Evolutionary conservation across 331 rosid species (phyloP), one percentile per base, ranked within the genome.

Genomic region (Rosa hybrid): DNA sequence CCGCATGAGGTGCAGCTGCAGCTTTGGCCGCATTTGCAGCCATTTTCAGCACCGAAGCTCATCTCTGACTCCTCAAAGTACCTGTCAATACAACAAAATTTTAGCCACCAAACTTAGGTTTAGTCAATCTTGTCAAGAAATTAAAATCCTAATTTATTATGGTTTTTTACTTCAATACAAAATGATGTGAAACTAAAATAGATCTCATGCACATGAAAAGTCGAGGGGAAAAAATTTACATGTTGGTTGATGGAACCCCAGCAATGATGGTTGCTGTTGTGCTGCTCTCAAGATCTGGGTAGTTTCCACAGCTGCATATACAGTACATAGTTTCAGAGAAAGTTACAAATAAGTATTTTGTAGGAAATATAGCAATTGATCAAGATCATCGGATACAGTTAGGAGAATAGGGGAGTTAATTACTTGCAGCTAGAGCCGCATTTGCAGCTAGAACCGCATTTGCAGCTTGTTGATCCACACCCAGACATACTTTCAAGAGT

Each of bases 21-120:
- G 86, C 16, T 78, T 8, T 81, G 50, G 54, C 90, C 92, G 25
- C 92, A 89, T 73, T 80, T 86, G 90, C 92, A 89, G 27, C 75
- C 90, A 63, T 68, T 49, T 65, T 77, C 90, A 13, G 86, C 83
- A 74, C 73, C 86, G 69, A 39, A 79, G 77, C 79, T 77, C 88
- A 80, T 82, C 86, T 82, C 88, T 57, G 83, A 72, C 54, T 60
- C 86, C 57, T 82, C 84, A 46, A 5, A 30, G 63, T 8, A 5
- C 73, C 86, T 87, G 83, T 81, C 59, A 34, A 51, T 65, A 64
- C 53, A 77, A 49, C 16, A 20, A 17, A 73, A 10, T 39, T 67
- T 16, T 68, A 41, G 30, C 30, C 44, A 51, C 18, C 25, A 42
- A 70, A 27, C n/a, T 34, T 23, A 3, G 17, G 18, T 30, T 14